These are phyloP conservation scores for Metroxylon sagu DNA, from an alignment of 176 grass and related monocot species.

Conservation along the genomic window DNA sequence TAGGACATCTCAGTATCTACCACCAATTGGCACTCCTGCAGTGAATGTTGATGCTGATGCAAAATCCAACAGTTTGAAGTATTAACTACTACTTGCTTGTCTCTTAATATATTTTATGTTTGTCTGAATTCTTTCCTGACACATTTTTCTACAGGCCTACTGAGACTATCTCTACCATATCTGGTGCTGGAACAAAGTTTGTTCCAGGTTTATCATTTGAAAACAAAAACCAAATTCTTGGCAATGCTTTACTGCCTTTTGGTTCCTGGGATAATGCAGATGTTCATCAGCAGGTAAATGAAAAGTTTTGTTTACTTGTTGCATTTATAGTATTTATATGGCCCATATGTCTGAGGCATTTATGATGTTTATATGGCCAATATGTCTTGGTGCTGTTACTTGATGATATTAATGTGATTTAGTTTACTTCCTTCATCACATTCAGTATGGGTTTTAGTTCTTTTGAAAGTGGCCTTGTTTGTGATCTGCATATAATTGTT, in stretches of 20 bases:
- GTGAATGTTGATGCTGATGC: slow-evolving; percentile 42
- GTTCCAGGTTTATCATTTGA: slow-evolving; percentile 30
- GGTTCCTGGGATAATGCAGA: slow-evolving; percentile 65
- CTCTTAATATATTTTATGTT: slow-evolving; percentile 12
- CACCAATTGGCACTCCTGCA: slow-evolving; percentile 45
- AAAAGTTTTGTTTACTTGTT: not conserved
- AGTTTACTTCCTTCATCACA: too few species aligned
- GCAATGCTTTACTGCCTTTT: slow-evolving; percentile 41
- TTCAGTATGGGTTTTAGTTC: too few species aligned
- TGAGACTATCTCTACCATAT: slow-evolving; percentile 18
- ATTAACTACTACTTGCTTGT: slow-evolving; percentile 28
- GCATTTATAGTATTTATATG: too few species aligned
- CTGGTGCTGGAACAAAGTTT: slow-evolving; percentile 24
- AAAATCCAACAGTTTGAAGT: slow-evolving; percentile 45
- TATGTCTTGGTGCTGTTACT: too few species aligned
- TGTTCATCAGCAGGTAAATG: slow-evolving; percentile 60
- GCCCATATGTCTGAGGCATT: too few species aligned
- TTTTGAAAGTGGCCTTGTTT: too few species aligned
- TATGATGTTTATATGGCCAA: too few species aligned
- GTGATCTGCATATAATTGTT: too few species aligned
- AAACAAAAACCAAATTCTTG: slow-evolving; percentile 30
- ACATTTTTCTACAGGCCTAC: slow-evolving; percentile 47
- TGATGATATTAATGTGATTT: too few species aligned
- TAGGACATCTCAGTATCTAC: slow-evolving; percentile 29
- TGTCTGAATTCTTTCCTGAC: slow-evolving; percentile 14